Conservation (phyloP, 768 basidiomycete genomes). For the Boletales sp. region DNA sequence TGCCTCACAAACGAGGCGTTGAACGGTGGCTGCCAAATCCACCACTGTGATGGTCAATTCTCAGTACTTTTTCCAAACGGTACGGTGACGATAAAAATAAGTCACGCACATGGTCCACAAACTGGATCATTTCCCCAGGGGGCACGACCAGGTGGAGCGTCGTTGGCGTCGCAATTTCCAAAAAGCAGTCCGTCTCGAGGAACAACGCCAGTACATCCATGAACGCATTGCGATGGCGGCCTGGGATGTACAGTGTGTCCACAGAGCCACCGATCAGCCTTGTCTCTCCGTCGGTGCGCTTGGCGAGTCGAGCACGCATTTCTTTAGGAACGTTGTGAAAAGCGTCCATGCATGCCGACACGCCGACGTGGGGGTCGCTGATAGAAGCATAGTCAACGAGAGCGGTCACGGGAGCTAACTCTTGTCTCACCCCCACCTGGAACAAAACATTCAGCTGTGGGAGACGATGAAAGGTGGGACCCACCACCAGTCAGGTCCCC, state of each 20-base stretch:
- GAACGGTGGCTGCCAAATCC: slow-evolving; percentile 47
- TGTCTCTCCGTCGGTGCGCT: slow-evolving; percentile 30
- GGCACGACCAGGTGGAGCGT: slow-evolving; percentile 41
- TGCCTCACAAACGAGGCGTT: slow-evolving; percentile 44
- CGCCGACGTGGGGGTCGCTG: slow-evolving; percentile 43
- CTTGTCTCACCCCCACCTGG: slow-evolving; percentile 41
- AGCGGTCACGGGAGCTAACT: not conserved
- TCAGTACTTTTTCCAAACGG: not conserved
- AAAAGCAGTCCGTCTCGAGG: slow-evolving; percentile 46
- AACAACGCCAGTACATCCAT: slow-evolving; percentile 42
- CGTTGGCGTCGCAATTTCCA: slow-evolving; percentile 48
- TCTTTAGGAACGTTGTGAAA: slow-evolving; percentile 32
- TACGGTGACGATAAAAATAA: not conserved
- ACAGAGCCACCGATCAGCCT: slow-evolving; percentile 46
- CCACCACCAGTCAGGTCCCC: slow-evolving; percentile 44
- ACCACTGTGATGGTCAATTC: slow-evolving; percentile 32
- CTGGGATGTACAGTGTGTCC: slow-evolving; percentile 49
- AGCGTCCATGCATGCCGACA: slow-evolving; percentile 41
- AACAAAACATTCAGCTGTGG: slow-evolving; percentile 10
- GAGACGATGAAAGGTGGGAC: slow-evolving; percentile 1
- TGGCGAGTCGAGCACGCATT: slow-evolving; percentile 38
- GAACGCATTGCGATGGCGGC: slow-evolving; percentile 35
- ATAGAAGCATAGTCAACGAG: not conserved
- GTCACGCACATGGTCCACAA: slow-evolving; percentile 43
- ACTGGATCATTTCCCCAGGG: slow-evolving; percentile 38